Conservation (phyloP, 208 protist species). For the Leishmania lainsoni region DNA sequence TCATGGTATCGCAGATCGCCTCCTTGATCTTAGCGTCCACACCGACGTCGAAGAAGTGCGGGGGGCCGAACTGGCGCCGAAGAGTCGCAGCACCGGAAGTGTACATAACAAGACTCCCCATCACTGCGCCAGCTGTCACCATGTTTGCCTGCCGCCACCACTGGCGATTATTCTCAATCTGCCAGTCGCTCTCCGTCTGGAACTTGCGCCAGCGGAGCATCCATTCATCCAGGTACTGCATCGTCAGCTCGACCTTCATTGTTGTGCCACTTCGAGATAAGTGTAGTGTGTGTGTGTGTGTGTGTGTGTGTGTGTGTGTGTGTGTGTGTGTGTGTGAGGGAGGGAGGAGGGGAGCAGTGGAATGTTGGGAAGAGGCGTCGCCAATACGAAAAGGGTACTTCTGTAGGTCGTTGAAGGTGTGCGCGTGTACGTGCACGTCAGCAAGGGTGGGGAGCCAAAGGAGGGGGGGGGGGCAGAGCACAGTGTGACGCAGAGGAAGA, state of each 20-base stretch:
- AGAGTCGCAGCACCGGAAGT: constrained; percentile 77
- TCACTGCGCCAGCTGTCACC: constrained; percentile 42
- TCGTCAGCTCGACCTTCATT: constrained; percentile 85
- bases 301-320: not conserved
- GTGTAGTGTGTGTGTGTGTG: not conserved
- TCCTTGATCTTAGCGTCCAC: constrained; percentile 75
- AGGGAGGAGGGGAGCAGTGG: not conserved
- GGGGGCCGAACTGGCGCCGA: constrained; percentile 77
- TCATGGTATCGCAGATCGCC: constrained; percentile 53
- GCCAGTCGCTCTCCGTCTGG: constrained; percentile 90
- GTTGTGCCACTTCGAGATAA: constrained; percentile 3
- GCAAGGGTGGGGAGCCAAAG: not conserved
- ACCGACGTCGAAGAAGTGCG: constrained; percentile 89
- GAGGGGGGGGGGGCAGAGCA: not conserved
- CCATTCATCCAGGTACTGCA: constrained; percentile 92
- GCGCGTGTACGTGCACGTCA: not conserved
- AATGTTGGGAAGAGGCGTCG: not conserved
- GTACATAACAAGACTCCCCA: constrained; percentile 59
- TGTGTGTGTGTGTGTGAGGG: not conserved
- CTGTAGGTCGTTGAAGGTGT: not conserved
- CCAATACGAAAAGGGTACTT: not conserved
- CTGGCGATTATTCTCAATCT: constrained; percentile 87
- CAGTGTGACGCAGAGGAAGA: not conserved
- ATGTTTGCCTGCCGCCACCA: constrained; percentile 82
- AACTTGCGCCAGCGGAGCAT: constrained; percentile 92